Evolutionary conservation across 768 basidiomycete genomes (phyloP).

Genomic region (Macrocybe gigantea): DNA sequence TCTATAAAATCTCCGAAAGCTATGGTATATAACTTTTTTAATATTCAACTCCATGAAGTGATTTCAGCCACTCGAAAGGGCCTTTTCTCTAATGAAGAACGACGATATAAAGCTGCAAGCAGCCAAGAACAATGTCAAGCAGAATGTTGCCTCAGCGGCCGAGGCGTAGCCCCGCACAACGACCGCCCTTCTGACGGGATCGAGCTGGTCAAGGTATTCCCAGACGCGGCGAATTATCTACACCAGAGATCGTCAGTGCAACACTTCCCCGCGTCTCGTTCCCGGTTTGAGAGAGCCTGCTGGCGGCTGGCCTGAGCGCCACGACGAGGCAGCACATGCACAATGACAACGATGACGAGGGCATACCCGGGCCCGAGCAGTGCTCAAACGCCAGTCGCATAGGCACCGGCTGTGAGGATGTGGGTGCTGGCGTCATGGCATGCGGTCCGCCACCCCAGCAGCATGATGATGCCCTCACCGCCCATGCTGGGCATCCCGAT

Average conservation of each 20-base stretch:
- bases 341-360: too few species aligned
- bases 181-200: conserved; percentile 25
- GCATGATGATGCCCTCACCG: too few species aligned
- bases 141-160: conserved; percentile 42
- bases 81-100: conserved; percentile 48
- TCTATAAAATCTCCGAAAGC: background rate
- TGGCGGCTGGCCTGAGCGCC: too few species aligned
- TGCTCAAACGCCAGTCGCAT: too few species aligned
- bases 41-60: background rate
- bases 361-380: too few species aligned
- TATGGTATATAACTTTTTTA: background rate
- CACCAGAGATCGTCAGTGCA: background rate
- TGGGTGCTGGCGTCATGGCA: too few species aligned
- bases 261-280: too few species aligned
- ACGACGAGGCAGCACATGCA: too few species aligned
- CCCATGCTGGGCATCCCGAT: too few species aligned
- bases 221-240: conserved; percentile 46
- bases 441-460: too few species aligned
- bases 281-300: too few species aligned
- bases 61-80: conserved; percentile 12
- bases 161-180: conserved; percentile 37
- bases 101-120: conserved; percentile 36
- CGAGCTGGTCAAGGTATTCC: conserved; percentile 41
- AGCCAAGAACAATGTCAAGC: conserved; percentile 39
- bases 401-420: too few species aligned